Conservation (phyloP, 2,329 filamentous ascomycete species). For the Dactylellina drechsleri region DNA sequence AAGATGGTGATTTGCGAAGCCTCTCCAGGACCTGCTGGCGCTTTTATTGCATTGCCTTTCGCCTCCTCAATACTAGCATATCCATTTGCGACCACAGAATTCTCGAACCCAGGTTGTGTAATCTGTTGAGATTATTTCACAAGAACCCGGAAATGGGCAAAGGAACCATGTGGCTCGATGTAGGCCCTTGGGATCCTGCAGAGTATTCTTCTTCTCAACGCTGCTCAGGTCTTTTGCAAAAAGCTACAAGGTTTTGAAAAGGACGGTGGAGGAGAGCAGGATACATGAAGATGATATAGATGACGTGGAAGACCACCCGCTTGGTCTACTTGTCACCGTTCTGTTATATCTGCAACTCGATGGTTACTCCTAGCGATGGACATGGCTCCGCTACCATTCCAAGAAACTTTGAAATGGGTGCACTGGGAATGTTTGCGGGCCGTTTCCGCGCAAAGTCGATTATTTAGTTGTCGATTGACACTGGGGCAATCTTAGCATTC, state of each 20-base stretch:
- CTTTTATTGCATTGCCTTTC: constrained; percentile 34
- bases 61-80: constrained; percentile 14
- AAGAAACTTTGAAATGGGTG: constrained; percentile 19
- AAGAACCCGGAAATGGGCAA: constrained; percentile 27
- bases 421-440: constrained; percentile 28
- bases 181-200: constrained; percentile 28
- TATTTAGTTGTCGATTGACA: constrained; percentile 10
- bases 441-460: too few relatives aligned
- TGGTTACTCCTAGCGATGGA: constrained; percentile 43
- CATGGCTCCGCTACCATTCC: constrained; percentile 25
- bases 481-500: too few relatives aligned
- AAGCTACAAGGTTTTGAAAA: constrained; percentile 26
- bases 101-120: constrained; percentile 4
- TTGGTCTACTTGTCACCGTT: constrained; percentile 15
- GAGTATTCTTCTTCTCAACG: constrained; percentile 6
- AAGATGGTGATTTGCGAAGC: not conserved
- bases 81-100: constrained; percentile 10
- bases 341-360: constrained; percentile 30
- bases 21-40: constrained; percentile 23
- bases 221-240: constrained; percentile 5
- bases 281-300: constrained; percentile 22
- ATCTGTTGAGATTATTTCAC: constrained; percentile 18
- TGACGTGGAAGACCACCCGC: constrained; percentile 12
- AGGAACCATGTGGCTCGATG: constrained; percentile 8
- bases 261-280: constrained; percentile 4